phyloP scores from a whole-genome alignment of 345 rosid species.

The Lepidium africanum region DNA sequence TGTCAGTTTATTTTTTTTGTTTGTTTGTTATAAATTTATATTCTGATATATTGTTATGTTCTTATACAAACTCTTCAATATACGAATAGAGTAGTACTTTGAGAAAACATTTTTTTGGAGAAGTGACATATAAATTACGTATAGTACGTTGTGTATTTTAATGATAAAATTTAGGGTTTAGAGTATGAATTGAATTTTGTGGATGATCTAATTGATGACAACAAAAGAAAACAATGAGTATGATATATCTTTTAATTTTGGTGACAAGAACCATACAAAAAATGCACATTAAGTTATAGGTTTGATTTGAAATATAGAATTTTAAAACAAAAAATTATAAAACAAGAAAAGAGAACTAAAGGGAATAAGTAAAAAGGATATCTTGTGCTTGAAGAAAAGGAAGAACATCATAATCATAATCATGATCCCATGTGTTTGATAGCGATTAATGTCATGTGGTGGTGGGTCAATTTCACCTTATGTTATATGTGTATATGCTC shows the following conservation, averaged over 20 bases:
- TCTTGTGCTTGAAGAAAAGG: constrained; percentile 20
- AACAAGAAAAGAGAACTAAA: not conserved
- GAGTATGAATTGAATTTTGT: too few relatives aligned
- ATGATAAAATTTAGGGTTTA: too few relatives aligned
- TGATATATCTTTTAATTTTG: not conserved
- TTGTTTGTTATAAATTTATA: not conserved
- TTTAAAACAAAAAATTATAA: not conserved
- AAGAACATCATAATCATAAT: not conserved
- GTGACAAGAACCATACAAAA: not conserved
- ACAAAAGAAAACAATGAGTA: not conserved
- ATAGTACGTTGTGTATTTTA: too few relatives aligned
- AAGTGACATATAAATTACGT: too few relatives aligned
- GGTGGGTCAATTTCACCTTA: constrained; percentile 17
- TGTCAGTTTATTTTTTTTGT: not conserved
- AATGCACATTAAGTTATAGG: not conserved
- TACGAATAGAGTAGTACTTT: not conserved
- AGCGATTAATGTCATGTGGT: constrained; percentile 24
- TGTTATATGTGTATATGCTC: not conserved
- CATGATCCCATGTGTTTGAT: constrained; percentile 23
- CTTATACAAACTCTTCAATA: not conserved
- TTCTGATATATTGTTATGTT: not conserved
- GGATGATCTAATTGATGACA: too few relatives aligned
- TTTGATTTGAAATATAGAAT: not conserved
- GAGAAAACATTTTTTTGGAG: too few relatives aligned
- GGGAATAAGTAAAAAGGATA: constrained; percentile 9